Base-by-base conservation (phyloP, 805 yeast genomes). In the Debaryomyces castellii region DNA sequence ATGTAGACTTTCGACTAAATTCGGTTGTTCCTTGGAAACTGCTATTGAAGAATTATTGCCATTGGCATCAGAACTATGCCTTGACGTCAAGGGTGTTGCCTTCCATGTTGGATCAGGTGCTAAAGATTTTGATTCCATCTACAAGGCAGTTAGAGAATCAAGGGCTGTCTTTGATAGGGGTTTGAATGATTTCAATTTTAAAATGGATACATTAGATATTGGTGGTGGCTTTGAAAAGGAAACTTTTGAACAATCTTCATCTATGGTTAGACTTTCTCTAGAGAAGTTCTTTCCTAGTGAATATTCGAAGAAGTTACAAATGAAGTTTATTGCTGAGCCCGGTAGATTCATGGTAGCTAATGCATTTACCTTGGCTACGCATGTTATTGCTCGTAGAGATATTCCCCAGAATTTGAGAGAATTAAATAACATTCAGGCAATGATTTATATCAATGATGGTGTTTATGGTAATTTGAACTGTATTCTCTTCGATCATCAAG, bases 71-170 rank as follows among this genome's bases (percentile, higher is more conserved):
- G 73, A 75, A 43, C 68, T 89, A 43, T 81, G 73, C 1, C 74
- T 92, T 54, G 71, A 79, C 49, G 78, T 92, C 30, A 80, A 69
- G 12, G 99, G 99, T 43, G 91, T 91, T 28, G 90, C 96, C 3
- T 92, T 92, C 78, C 99, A 92, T 63, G 88, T 91, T 49, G 99
- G 99, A 1, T 88, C 96, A 1, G 98, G 97, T 27, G 92, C 96
- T 11, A 78, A 78, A 42, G 94, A 89, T 60, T 78, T 82, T 45
- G 63, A 70, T 36, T 77, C 92, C 3, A 77, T 88, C 52, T 73
- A 73, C 46, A 78, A 79, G 50, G 96, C 97, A 0, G 80, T 89
- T 32, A 62, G 68, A 43, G 96, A 89, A 59, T 79, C 96, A 1
- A 78, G 81, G 41, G 46, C 53, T 7, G 80, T 91, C 3, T 92